phyloP scores from a whole-genome alignment of 148 eudicot species.

The Simmondsia chinensis region DNA sequence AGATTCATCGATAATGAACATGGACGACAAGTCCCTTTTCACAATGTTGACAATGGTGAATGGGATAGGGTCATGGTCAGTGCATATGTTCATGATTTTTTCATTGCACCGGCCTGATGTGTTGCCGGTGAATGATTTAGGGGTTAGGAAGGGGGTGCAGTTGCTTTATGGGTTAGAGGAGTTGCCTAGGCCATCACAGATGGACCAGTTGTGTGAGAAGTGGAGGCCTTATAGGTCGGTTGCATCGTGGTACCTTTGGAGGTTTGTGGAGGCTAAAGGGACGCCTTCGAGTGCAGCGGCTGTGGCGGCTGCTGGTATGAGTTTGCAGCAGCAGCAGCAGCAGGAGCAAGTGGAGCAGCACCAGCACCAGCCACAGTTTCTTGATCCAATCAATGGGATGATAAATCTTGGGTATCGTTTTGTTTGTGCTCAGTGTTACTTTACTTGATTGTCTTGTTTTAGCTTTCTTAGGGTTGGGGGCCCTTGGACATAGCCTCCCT shows the following conservation, averaged over 20 bases:
- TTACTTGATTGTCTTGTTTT: too few relatives aligned
- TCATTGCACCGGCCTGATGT: slow-evolving; percentile 52
- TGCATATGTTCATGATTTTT: slow-evolving; percentile 58
- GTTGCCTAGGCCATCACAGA: slow-evolving; percentile 44
- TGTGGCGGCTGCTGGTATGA: background rate
- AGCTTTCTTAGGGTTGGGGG: too few relatives aligned
- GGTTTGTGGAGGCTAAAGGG: slow-evolving; percentile 36
- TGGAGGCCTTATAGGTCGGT: slow-evolving; percentile 55
- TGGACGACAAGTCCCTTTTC: slow-evolving; percentile 55
- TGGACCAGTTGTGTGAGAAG: slow-evolving; percentile 54
- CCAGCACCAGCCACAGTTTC: slow-evolving; percentile 27
- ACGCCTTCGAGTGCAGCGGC: slow-evolving; percentile 17
- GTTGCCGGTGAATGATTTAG: slow-evolving; percentile 44
- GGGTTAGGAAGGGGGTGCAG: slow-evolving; percentile 47
- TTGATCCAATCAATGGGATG: slow-evolving; percentile 41
- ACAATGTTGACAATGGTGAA: slow-evolving; percentile 60
- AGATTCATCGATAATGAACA: slow-evolving; percentile 21
- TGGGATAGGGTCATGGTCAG: slow-evolving; percentile 61
- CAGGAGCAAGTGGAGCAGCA: slow-evolving; percentile 8
- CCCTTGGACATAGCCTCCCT: too few relatives aligned
- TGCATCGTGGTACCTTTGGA: slow-evolving; percentile 53
- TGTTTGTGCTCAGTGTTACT: background rate
- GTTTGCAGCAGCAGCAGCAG: slow-evolving; percentile 17
- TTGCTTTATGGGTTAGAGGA: slow-evolving; percentile 34
- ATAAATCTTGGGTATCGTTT: slow-evolving; percentile 36